Base-by-base conservation (phyloP, 331 rosid species). In the Malus hybrid region DNA sequence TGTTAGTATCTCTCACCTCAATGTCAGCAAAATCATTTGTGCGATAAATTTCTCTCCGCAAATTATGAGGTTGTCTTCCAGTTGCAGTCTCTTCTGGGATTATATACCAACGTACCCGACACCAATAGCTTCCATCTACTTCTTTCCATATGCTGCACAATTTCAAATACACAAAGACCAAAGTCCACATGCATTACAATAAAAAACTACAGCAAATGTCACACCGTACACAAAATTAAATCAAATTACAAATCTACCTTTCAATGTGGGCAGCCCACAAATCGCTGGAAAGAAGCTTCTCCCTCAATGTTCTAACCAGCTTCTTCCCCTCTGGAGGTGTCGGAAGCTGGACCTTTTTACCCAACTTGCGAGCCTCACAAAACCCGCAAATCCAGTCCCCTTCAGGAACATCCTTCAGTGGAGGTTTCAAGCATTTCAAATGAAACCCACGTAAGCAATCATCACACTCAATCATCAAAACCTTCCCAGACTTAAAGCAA, bases 41-140 rank as follows among this genome's bases (percentile, higher is more conserved):
- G 24, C 81, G 85, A 83, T 94, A 94, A 33, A 94, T 85, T 88
- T 94, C 99, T 83, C 97, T 88, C 77, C 85, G 79, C 83, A 94
- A 84, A 80, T 90, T 94, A 85, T 92, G 99, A 1, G 99, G 80
- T 61, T 94, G 99, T 80, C 99, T 80, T 74, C 99, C 99, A 62
- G 81, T 80, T 16, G 91, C 82, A 73, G 97, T 94, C 92, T 90
- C 99, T 75, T 92, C 96, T 4, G 99, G 99, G 70, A 94, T 94
- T 42, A 78, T 77, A 82, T 87, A 94, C 97, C 97, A 94, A 39
- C 92, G 88, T 3, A 79, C 93, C 7, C 87, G 85, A 84, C 93
- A 90, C 88, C 92, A 82, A 62, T 87, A 92, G 81, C 69, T 88
- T 69, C 88, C 90, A 75, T 89, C 92, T 39, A 74, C 89, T 48